Evolutionary conservation across 2,329 filamentous ascomycete genomes (phyloP).

Genomic region (Colletotrichum scovillei): DNA sequence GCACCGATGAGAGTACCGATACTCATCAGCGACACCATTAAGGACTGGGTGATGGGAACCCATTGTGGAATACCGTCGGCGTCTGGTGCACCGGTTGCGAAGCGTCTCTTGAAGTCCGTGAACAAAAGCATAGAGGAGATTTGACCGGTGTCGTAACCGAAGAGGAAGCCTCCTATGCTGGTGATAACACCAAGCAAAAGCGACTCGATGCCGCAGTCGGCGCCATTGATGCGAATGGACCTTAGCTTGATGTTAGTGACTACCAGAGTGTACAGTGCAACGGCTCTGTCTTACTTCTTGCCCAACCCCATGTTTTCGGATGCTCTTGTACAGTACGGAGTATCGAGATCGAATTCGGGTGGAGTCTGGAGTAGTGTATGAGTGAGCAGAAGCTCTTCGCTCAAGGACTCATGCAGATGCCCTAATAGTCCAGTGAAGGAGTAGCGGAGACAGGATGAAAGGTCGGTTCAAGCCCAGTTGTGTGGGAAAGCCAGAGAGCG

Average conservation of each 20-base stretch:
- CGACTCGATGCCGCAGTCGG: conserved; percentile 53
- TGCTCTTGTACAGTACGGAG: not conserved
- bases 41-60: conserved; percentile 56
- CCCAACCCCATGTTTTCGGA: conserved; percentile 28
- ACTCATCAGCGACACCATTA: conserved; percentile 67
- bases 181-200: conserved; percentile 61
- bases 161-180: conserved; percentile 70
- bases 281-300: conserved; percentile 22
- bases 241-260: conserved; percentile 40
- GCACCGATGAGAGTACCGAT: conserved; percentile 67
- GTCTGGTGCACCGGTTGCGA: conserved; percentile 55
- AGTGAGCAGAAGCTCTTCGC: not conserved
- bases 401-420: conserved; percentile 3
- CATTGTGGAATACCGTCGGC: conserved; percentile 51
- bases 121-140: conserved; percentile 64
- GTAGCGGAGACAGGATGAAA: not conserved
- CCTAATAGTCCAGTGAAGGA: not conserved
- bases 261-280: too few relatives aligned
- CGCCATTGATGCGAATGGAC: conserved; percentile 55
- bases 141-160: conserved; percentile 73
- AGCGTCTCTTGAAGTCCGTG: conserved; percentile 66
- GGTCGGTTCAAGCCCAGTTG: not conserved
- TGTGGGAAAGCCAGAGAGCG: not conserved
- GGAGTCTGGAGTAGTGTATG: not conserved
- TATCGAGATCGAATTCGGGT: not conserved